These are phyloP conservation scores for Russula emetica DNA, from an alignment of 768 basidiomycete species.

Conservation along the genomic window DNA sequence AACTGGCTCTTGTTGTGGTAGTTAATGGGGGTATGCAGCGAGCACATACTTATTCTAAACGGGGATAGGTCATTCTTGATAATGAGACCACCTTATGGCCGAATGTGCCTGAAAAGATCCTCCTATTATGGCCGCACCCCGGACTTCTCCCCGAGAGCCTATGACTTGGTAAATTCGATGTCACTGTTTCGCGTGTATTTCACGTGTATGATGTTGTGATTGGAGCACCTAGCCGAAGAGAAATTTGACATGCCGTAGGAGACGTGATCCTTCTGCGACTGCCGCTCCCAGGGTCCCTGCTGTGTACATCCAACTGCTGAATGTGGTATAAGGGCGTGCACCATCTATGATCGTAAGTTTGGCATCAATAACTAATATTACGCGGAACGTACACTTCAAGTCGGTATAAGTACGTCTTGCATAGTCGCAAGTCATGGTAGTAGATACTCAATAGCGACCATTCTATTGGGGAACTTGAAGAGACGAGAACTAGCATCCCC, in stretches of 20 bases:
- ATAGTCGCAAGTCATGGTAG: background rate
- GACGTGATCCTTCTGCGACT: background rate
- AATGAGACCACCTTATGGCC: background rate
- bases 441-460: background rate
- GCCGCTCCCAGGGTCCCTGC: background rate
- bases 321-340: background rate
- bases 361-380: background rate
- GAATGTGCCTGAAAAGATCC: background rate
- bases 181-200: too few species aligned
- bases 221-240: background rate
- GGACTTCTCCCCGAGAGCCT: background rate
- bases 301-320: background rate
- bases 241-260: background rate
- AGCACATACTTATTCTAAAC: background rate
- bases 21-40: background rate
- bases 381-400: background rate
- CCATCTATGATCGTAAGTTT: background rate
- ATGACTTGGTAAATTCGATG: background rate
- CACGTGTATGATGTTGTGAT: background rate
- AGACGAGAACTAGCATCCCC: background rate
- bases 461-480: background rate
- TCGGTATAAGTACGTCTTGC: background rate
- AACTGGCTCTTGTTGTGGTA: background rate
- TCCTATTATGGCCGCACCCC: background rate
- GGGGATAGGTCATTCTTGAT: background rate